Evolutionary conservation across 768 basidiomycete species (phyloP), one percentile per base, ranked within the genome.

Genomic region (Termitomyces sp.): DNA sequence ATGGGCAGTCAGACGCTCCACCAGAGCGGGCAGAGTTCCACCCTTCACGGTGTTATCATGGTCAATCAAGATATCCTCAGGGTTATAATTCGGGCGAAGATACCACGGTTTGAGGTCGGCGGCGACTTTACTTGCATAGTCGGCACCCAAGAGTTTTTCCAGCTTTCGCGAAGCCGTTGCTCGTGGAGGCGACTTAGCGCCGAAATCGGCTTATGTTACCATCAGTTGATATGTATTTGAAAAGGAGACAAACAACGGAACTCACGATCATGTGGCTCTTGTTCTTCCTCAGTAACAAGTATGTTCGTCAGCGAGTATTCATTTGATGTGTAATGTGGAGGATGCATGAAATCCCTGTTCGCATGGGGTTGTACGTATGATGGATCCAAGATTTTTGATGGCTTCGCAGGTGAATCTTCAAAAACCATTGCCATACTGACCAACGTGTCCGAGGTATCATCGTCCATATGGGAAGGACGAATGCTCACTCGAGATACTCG

Each of bases 1-100:
- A 66, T 99, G 96, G 16, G 89, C 85, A 3, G 97, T 98, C 50
- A 98, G 74, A 10, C 91, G 84, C 66, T 94, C 94, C 2, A 98
- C 87, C 11, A 98, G 75, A 2, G 94, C 93, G 19, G 82, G 73
- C 1, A 95, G 78, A 0, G 94, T 94, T 3, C 94, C 97, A 28
- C 89, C 97, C 42, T 88, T 82, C 54, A 98, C 86, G 45, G 82
- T 79, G 25, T 88, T 86, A 65, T 97, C 92, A 7, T 87, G 81
- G 61, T 94, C 91, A 63, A 96, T 87, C 46, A 89, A 71, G 60
- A 98, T 89, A 57, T 98, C 94, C 9, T 79, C 79, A 42, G 85
- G 83, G 54, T 77, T 81, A 68, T 91, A 92, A 62, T 90, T 89
- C 12, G 89, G 83, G 6, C 83, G 84, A 47, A 99, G 79, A 71